Conservation (phyloP, 139 green algal genomes). For the Haematococcus sp. region DNA sequence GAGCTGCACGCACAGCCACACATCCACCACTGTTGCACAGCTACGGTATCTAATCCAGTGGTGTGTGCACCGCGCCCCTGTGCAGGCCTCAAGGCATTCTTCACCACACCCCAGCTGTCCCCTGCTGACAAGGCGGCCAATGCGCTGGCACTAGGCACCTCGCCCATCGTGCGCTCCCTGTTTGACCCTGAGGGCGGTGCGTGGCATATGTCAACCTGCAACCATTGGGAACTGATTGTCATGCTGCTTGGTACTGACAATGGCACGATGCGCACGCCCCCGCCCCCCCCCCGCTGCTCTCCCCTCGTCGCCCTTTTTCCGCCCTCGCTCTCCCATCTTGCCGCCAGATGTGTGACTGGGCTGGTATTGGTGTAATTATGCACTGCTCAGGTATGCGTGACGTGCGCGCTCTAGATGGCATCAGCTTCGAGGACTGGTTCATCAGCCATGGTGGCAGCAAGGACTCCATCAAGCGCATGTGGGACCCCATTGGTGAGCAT, state of each 20-base stretch:
- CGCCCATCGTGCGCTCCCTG: slow-evolving; percentile 85
- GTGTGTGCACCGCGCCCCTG: too few species aligned
- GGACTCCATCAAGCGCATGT: slow-evolving; percentile 91
- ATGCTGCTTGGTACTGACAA: background rate
- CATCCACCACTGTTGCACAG: too few species aligned
- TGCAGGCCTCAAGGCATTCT: slow-evolving; percentile 91
- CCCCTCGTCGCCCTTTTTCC: background rate
- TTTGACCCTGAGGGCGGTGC: slow-evolving; percentile 87
- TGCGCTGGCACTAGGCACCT: slow-evolving; percentile 85
- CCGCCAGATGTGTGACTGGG: too few species aligned
- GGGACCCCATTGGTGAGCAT: slow-evolving; percentile 87
- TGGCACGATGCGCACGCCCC: background rate
- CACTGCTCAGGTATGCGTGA: slow-evolving; percentile 47
- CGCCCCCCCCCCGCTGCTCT: too few species aligned
- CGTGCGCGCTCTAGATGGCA: slow-evolving; percentile 81
- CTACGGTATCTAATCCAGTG: too few species aligned
- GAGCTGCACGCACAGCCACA: too few species aligned
- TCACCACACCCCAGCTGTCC: slow-evolving; percentile 90
- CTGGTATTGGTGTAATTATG: too few species aligned
- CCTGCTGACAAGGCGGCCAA: slow-evolving; percentile 85
- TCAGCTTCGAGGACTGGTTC: slow-evolving; percentile 94
- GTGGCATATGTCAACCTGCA: too few species aligned
- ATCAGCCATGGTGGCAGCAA: slow-evolving; percentile 76
- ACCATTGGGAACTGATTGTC: background rate
- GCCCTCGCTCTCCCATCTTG: background rate